A percentile compares a stretch with the other conserved stretches of the same genome.
phyloP scores from a whole-genome alignment of 2,329 filamentous ascomycete species.

The Pseudogymnoascus destructans region DNA sequence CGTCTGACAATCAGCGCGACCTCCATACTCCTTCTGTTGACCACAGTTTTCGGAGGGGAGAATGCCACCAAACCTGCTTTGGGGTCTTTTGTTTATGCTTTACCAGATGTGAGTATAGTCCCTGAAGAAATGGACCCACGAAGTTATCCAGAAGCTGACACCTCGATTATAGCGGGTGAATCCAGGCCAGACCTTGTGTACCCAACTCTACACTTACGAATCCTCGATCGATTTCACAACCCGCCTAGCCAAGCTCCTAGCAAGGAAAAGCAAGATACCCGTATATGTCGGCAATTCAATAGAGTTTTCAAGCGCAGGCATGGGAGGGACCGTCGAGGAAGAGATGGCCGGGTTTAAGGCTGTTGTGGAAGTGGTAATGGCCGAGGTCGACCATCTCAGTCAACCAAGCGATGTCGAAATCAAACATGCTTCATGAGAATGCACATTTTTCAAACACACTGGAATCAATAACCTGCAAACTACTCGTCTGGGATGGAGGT shows the following conservation, averaged over 20 bases:
- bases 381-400: conserved; percentile 31
- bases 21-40: conserved; percentile 46
- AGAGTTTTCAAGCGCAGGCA: conserved; percentile 57
- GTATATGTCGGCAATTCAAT: conserved; percentile 89
- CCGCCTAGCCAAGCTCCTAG: conserved; percentile 70
- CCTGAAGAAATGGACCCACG: neutral
- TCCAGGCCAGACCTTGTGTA: conserved; percentile 55
- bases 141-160: conserved; percentile 12
- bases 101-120: conserved; percentile 60
- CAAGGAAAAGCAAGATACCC: conserved; percentile 56
- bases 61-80: conserved; percentile 41
- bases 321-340: conserved; percentile 77
- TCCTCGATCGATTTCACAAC: conserved; percentile 76
- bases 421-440: neutral
- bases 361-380: conserved; percentile 57
- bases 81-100: conserved; percentile 86
- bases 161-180: conserved; percentile 20
- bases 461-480: neutral
- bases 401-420: neutral
- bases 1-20: conserved; percentile 45
- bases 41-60: conserved; percentile 43
- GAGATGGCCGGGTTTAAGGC: conserved; percentile 79
- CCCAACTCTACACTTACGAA: conserved; percentile 63
- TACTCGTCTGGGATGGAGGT: neutral
- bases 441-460: neutral